These are phyloP conservation scores for Phaseolus lunatus DNA, from an alignment of 306 rosid species.

Conservation along the genomic window DNA sequence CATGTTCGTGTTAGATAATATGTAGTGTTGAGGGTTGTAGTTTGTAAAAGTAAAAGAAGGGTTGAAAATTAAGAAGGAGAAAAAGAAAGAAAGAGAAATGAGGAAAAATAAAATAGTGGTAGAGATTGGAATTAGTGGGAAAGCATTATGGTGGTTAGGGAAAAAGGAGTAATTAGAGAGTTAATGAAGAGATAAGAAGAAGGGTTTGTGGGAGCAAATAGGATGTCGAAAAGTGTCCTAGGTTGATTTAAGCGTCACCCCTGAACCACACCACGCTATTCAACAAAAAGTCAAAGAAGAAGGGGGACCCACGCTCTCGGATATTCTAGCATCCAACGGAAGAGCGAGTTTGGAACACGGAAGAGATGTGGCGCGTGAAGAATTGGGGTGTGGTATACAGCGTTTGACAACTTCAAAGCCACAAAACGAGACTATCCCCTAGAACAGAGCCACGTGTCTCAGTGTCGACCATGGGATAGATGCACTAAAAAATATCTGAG, in stretches of 20 bases:
- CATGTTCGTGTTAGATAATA: too few species aligned
- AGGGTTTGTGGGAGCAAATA: neutral
- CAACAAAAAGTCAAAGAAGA: too few species aligned
- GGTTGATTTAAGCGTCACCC: neutral
- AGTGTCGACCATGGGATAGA: constrained; percentile 37
- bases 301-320: too few species aligned
- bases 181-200: neutral
- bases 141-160: neutral
- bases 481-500: constrained; percentile 59
- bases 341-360: constrained; percentile 6
- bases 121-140: neutral
- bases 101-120: too few species aligned
- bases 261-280: too few species aligned
- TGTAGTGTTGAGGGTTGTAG: neutral
- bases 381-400: constrained; percentile 3
- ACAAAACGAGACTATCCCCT: constrained; percentile 40
- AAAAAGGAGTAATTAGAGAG: neutral
- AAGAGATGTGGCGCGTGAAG: neutral
- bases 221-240: neutral
- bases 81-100: too few species aligned
- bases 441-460: constrained; percentile 47
- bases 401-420: constrained; percentile 49
- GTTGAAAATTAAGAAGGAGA: neutral
- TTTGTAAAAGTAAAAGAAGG: neutral
- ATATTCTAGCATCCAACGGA: too few species aligned